phyloP scores from a whole-genome alignment of 2,329 filamentous ascomycete genomes.

The Ceratocystis destructans region DNA sequence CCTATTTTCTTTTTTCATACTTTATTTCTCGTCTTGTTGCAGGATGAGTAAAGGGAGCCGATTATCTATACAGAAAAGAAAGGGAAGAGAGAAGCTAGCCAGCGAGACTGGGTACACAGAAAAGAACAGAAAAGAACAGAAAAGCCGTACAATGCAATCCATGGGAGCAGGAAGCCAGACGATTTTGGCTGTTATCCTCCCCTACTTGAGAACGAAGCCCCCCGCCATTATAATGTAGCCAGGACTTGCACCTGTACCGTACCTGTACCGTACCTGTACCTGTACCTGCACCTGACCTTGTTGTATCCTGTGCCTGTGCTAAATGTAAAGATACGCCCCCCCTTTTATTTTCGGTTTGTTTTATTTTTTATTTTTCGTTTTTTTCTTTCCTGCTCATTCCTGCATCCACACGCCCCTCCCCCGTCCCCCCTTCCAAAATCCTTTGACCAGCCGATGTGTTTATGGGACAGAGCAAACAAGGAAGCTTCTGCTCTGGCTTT shows the following conservation, averaged over 20 bases:
- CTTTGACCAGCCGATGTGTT: background rate
- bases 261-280: background rate
- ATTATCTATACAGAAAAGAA: too few relatives aligned
- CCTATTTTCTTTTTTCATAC: background rate
- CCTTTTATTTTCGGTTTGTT: too few relatives aligned
- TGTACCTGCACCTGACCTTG: background rate
- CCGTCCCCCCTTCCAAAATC: background rate
- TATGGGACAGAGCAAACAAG: conserved; percentile 3
- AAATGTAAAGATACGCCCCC: background rate
- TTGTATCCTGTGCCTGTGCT: background rate
- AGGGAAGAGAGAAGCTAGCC: too few relatives aligned
- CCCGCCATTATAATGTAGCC: background rate
- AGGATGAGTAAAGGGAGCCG: too few relatives aligned
- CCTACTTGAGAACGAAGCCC: background rate
- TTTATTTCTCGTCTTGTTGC: too few relatives aligned
- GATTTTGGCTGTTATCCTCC: too few relatives aligned
- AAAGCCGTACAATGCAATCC: background rate
- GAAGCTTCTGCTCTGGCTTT: background rate
- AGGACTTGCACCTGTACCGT: background rate
- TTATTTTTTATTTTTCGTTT: too few relatives aligned
- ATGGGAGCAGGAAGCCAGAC: background rate
- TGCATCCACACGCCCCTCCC: background rate
- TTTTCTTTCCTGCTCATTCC: background rate
- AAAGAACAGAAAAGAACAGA: background rate
- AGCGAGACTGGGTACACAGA: too few relatives aligned